phyloP scores from a whole-genome alignment of 345 rosid species.

The Ailanthus altissimus region DNA sequence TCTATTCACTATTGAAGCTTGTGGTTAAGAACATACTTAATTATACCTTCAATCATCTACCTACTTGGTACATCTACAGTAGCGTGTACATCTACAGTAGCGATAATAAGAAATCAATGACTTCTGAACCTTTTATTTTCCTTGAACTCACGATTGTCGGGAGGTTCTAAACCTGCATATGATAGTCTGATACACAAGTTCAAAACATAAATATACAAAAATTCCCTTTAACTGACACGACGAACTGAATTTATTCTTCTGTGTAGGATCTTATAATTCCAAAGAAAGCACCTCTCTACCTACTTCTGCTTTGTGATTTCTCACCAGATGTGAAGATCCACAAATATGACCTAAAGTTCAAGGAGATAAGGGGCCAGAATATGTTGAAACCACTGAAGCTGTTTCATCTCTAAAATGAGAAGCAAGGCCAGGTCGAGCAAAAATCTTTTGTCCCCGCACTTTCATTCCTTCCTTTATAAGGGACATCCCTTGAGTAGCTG shows the following conservation, averaged over 20 bases:
- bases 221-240: neutral
- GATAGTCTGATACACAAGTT: neutral
- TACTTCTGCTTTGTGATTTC: neutral
- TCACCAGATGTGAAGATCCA: constrained; percentile 14
- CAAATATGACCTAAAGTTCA: constrained; percentile 26
- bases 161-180: neutral
- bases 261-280: neutral
- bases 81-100: neutral
- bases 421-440: constrained; percentile 35
- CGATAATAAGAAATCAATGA: constrained; percentile 9
- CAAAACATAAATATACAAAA: neutral
- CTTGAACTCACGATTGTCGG: neutral
- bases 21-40: neutral
- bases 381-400: constrained; percentile 69
- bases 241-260: constrained; percentile 25
- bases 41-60: neutral
- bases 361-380: constrained; percentile 79
- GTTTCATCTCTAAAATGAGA: constrained; percentile 63
- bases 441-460: constrained; percentile 39
- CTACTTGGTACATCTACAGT: neutral
- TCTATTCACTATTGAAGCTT: neutral
- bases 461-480: constrained; percentile 53
- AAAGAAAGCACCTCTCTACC: neutral
- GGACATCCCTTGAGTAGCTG: constrained; percentile 52
- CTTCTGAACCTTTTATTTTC: neutral